Conservation (phyloP, 1,139 yeast genomes). For the Taphrina communis region DNA sequence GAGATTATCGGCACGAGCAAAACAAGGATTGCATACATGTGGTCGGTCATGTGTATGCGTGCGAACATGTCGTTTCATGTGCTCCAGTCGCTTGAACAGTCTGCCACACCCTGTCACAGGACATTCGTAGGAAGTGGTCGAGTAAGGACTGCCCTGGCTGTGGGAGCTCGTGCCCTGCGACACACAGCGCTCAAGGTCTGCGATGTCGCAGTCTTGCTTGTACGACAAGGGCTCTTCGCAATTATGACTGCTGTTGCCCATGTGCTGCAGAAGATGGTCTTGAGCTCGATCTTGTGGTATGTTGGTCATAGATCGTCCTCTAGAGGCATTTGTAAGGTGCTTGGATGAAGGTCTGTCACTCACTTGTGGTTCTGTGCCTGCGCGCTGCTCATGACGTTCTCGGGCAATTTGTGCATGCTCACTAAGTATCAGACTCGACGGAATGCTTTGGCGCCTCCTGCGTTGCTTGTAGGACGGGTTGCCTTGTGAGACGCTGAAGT, state of each 20-base stretch:
- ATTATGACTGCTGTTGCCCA: not conserved
- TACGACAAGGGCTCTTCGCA: constrained; percentile 4
- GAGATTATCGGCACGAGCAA: constrained; percentile 24
- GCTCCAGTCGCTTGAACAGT: constrained; percentile 29
- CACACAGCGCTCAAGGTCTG: not conserved
- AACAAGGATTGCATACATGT: constrained; percentile 27
- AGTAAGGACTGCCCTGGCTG: constrained; percentile 17
- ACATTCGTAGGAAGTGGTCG: constrained; percentile 19
- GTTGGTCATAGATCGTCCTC: constrained; percentile 7
- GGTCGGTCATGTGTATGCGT: constrained; percentile 39
- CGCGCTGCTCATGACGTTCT: constrained; percentile 4
- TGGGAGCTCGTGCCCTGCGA: not conserved
- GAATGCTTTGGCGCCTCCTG: constrained; percentile 42
- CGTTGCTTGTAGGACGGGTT: constrained; percentile 46
- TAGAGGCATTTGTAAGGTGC: not conserved
- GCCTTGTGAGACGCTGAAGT: constrained; percentile 42
- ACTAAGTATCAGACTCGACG: constrained; percentile 12
- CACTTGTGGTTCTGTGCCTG: constrained; percentile 9
- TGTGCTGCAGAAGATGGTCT: constrained; percentile 7
- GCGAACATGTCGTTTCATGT: constrained; percentile 34
- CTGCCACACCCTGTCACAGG: constrained; percentile 32
- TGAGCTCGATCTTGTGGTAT: not conserved
- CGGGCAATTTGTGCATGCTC: constrained; percentile 13
- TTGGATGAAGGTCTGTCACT: not conserved
- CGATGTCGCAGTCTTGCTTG: not conserved